Conservation (phyloP, 2,329 filamentous ascomycete genomes). For the Camillea tinctor region DNA sequence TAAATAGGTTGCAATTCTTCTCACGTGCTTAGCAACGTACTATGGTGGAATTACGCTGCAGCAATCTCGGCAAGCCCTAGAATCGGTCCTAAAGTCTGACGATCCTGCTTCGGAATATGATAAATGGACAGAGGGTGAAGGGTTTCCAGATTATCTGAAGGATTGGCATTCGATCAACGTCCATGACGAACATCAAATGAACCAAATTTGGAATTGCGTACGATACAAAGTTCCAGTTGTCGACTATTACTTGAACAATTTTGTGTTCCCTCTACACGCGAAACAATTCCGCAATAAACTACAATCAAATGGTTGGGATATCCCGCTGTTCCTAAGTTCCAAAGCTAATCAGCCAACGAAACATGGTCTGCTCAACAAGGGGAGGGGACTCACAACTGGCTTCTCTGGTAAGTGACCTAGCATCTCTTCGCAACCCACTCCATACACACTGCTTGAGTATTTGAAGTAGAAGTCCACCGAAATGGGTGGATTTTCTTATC, state of each 20-base stretch:
- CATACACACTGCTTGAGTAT: background rate
- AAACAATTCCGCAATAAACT: slow-evolving; percentile 65
- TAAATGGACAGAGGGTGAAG: slow-evolving; percentile 41
- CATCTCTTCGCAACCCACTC: background rate
- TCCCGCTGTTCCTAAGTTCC: slow-evolving; percentile 46
- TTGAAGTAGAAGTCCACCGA: background rate
- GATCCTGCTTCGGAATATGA: slow-evolving; percentile 58
- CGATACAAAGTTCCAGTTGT: slow-evolving; percentile 49
- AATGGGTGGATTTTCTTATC: background rate
- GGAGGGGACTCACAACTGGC: slow-evolving; percentile 53
- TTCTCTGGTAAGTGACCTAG: slow-evolving; percentile 53
- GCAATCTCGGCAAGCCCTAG: slow-evolving; percentile 50
- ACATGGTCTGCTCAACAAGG: slow-evolving; percentile 8
- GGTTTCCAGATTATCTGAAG: slow-evolving; percentile 44
- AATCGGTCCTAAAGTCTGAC: slow-evolving; percentile 52
- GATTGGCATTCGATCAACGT: slow-evolving; percentile 59
- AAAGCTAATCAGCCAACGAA: slow-evolving; percentile 9
- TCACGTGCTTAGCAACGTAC: slow-evolving; percentile 69
- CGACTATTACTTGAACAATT: slow-evolving; percentile 61
- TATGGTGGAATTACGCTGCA: slow-evolving; percentile 52
- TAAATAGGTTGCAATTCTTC: slow-evolving; percentile 55
- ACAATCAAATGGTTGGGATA: slow-evolving; percentile 66
- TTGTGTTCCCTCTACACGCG: slow-evolving; percentile 64
- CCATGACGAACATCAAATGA: slow-evolving; percentile 52
- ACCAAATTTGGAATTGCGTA: slow-evolving; percentile 49